These are phyloP conservation scores for Zygoascus hellenicus DNA, from an alignment of 1,139 yeast genomes.

Conservation along the genomic window DNA sequence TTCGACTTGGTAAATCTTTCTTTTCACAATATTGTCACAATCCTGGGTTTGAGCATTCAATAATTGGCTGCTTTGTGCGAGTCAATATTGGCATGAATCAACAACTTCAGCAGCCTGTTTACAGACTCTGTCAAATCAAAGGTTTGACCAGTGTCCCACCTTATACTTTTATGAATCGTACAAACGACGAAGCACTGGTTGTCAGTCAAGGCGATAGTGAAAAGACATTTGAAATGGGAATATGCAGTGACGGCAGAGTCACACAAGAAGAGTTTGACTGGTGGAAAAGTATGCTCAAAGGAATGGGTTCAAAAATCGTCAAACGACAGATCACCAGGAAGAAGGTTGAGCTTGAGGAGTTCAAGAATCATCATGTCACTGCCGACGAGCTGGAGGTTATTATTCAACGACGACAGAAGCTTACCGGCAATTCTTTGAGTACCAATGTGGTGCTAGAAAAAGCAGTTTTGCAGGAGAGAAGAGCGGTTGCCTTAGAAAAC, in stretches of 20 bases:
- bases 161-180: slow-evolving; percentile 43
- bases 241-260: slow-evolving; percentile 72
- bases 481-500: slow-evolving; percentile 69
- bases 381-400: slow-evolving; percentile 74
- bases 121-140: slow-evolving; percentile 78
- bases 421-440: slow-evolving; percentile 52
- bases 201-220: slow-evolving; percentile 68
- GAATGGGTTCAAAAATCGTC: slow-evolving; percentile 52
- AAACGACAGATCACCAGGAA: slow-evolving; percentile 63
- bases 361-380: slow-evolving; percentile 62
- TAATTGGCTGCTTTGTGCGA: slow-evolving; percentile 72
- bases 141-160: slow-evolving; percentile 56
- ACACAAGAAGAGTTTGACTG: slow-evolving; percentile 66
- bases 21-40: slow-evolving; percentile 73
- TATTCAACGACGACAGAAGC: slow-evolving; percentile 64
- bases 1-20: slow-evolving; percentile 71
- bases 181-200: slow-evolving; percentile 36
- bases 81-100: slow-evolving; percentile 71
- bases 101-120: slow-evolving; percentile 57
- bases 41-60: slow-evolving; percentile 66
- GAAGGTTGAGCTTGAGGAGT: slow-evolving; percentile 51
- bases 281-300: slow-evolving; percentile 56
- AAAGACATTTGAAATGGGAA: slow-evolving; percentile 66
- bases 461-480: slow-evolving; percentile 64
- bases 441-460: slow-evolving; percentile 77